These are phyloP conservation scores for Sequoia sempervirens DNA, from an alignment of 75 land plant species.

Conservation along the genomic window DNA sequence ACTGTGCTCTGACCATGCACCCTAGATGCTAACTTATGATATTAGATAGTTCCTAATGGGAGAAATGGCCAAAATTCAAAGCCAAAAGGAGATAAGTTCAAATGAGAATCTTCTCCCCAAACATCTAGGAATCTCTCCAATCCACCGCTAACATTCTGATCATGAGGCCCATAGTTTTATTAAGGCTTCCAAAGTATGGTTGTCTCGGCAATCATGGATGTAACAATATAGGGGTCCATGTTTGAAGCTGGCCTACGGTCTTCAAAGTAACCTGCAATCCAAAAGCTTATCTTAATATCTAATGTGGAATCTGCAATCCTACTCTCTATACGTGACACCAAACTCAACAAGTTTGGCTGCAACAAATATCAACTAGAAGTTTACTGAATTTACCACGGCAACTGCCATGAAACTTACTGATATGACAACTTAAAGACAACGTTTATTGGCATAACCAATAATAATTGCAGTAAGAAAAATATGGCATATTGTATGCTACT, in stretches of 20 bases:
- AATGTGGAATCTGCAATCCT: neutral
- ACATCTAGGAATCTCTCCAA: neutral
- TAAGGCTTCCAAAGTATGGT: conserved; percentile 33
- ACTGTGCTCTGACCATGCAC: neutral
- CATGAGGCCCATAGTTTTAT: neutral
- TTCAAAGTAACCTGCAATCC: conserved; percentile 39
- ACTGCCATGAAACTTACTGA: neutral
- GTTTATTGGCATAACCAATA: neutral
- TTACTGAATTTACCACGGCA: neutral
- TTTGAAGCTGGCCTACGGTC: conserved; percentile 49
- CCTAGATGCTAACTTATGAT: neutral
- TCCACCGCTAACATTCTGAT: neutral
- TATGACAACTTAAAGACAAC: neutral
- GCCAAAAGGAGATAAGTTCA: neutral
- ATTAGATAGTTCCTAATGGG: neutral
- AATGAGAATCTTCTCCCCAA: neutral
- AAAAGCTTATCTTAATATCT: conserved; percentile 1
- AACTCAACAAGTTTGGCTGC: neutral
- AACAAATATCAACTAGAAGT: neutral
- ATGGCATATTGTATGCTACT: neutral
- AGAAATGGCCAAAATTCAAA: neutral
- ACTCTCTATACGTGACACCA: neutral
- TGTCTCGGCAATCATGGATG: conserved; percentile 45
- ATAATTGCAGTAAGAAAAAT: neutral
- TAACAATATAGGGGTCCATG: conserved; percentile 49